A percentile compares a stretch with the other conserved stretches of the same genome.
Conservation (phyloP, 164 flowering plant genomes). For the Vitis rotundifolia region DNA sequence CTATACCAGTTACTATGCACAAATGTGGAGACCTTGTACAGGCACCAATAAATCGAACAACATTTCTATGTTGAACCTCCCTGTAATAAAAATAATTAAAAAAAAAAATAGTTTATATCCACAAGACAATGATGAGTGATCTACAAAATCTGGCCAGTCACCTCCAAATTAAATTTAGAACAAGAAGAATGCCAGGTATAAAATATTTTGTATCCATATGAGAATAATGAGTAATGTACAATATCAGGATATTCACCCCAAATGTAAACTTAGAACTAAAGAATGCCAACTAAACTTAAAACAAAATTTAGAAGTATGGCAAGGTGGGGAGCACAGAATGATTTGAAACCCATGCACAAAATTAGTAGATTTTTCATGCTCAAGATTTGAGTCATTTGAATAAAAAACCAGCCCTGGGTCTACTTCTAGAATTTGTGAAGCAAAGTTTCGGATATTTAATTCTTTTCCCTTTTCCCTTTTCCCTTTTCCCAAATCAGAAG, state of each 20-base stretch:
- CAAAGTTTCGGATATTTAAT: too few species aligned
- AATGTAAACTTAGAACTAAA: background rate
- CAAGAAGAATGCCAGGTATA: background rate
- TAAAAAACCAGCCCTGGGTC: too few species aligned
- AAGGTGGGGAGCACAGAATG: background rate
- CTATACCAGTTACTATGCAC: constrained; percentile 87
- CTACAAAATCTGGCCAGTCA: constrained; percentile 8
- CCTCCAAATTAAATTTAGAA: background rate
- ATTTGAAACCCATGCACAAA: background rate
- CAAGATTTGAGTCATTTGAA: background rate
- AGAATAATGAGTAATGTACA: too few species aligned
- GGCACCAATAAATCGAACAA: constrained; percentile 91
- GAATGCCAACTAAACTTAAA: background rate
- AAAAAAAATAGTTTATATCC: constrained; percentile 7
- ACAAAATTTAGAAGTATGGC: too few species aligned
- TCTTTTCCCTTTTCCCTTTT: too few species aligned
- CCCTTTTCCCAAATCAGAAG: too few species aligned
- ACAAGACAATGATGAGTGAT: background rate
- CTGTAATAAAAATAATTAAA: constrained; percentile 42
- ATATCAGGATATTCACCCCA: background rate
- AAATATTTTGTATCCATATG: too few species aligned
- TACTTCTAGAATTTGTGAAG: too few species aligned
- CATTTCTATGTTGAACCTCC: constrained; percentile 80
- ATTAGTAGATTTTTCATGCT: background rate
- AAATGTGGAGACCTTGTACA: constrained; percentile 72